Conservation (phyloP, 306 rosid species). For the Pachyrhizus erosus region DNA sequence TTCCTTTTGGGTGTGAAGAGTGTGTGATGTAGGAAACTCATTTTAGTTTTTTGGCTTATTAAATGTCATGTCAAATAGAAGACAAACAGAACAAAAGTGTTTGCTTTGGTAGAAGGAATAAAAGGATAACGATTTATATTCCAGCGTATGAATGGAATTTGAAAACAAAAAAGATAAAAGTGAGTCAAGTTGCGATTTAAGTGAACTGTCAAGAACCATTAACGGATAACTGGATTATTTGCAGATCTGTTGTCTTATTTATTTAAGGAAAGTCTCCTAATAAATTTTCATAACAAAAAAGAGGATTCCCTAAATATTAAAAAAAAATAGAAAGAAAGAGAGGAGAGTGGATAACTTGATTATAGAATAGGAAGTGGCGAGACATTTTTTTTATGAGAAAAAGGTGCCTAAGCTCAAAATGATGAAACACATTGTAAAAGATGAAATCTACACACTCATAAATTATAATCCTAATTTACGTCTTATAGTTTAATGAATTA, state of each 20-base stretch:
- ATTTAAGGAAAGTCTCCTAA: background rate
- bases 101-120: slow-evolving; percentile 44
- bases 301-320: background rate
- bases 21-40: slow-evolving; percentile 6
- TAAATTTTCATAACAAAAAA: background rate
- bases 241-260: background rate
- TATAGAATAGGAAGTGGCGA: background rate
- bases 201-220: background rate
- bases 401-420: background rate
- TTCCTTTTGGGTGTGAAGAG: slow-evolving; percentile 11
- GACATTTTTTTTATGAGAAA: background rate
- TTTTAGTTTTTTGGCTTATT: background rate
- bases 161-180: slow-evolving; percentile 11
- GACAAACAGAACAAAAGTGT: slow-evolving; percentile 41
- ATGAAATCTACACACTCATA: background rate
- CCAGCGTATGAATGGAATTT: slow-evolving; percentile 36
- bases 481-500: too few relatives aligned
- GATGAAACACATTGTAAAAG: background rate
- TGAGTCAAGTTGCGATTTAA: slow-evolving; percentile 11
- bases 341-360: background rate
- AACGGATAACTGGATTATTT: background rate
- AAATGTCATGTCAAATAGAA: slow-evolving; percentile 42
- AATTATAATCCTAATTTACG: background rate
- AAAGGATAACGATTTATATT: slow-evolving; percentile 39
- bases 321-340: background rate